These are phyloP conservation scores for Vigna nakashimae DNA, from an alignment of 306 rosid species.

Conservation along the genomic window DNA sequence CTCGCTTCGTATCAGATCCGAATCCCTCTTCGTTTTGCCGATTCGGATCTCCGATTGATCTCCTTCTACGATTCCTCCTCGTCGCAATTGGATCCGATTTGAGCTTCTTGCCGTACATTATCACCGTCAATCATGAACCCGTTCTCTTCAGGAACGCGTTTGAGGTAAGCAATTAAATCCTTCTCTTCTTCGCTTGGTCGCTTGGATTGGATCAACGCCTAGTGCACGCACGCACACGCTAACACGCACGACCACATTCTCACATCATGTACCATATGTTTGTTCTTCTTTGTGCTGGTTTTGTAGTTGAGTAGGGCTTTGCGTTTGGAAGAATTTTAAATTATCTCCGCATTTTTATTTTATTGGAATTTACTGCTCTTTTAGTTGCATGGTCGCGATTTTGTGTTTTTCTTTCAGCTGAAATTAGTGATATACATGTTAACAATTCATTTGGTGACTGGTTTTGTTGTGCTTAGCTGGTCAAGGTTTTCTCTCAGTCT, in stretches of 20 bases:
- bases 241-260: conserved; percentile 1
- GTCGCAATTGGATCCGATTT: conserved; percentile 61
- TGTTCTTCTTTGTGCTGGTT: conserved; percentile 15
- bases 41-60: conserved; percentile 69
- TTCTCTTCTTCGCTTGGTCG: conserved; percentile 24
- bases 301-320: conserved; percentile 23
- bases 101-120: conserved; percentile 48
- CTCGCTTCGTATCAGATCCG: conserved; percentile 75
- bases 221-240: not conserved
- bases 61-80: conserved; percentile 38
- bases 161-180: conserved; percentile 66
- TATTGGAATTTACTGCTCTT: conserved; percentile 26
- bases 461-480: conserved; percentile 38
- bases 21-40: conserved; percentile 47
- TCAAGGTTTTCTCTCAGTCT: conserved; percentile 28
- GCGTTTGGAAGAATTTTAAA: conserved; percentile 30
- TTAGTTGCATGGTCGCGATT: conserved; percentile 28
- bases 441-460: conserved; percentile 26
- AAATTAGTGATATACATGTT: conserved; percentile 28
- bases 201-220: conserved; percentile 43
- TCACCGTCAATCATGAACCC: conserved; percentile 84
- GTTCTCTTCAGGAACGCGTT: conserved; percentile 96
- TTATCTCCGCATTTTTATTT: conserved; percentile 26
- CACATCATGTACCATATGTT: conserved; percentile 26
- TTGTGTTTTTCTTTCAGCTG: conserved; percentile 26